Evolutionary conservation across 257 asterid species (phyloP).

Genomic region (Scutellaria galericulata): DNA sequence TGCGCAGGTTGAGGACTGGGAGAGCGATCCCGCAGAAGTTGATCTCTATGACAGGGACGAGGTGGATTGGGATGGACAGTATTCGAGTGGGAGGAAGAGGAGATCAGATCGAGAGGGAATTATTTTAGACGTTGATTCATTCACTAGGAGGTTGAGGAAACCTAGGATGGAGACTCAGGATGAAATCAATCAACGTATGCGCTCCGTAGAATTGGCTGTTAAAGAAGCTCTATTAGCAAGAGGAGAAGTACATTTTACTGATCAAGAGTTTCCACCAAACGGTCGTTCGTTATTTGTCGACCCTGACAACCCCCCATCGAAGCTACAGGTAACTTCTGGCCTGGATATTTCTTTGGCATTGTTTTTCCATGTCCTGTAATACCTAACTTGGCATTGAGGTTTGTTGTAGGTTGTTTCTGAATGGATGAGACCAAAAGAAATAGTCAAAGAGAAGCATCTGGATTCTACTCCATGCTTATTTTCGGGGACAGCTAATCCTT

Average conservation of each 20-base stretch:
- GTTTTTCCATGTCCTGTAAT: conserved; percentile 8
- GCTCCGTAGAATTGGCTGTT: conserved; percentile 93
- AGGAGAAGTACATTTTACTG: conserved; percentile 91
- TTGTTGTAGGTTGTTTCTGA: conserved; percentile 74
- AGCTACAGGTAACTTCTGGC: conserved; percentile 69
- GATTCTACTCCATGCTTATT: conserved; percentile 82
- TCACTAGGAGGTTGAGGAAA: conserved; percentile 88
- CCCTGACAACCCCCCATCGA: conserved; percentile 84
- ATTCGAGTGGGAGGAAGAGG: conserved; percentile 96
- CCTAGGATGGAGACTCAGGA: conserved; percentile 89
- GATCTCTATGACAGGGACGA: conserved; percentile 98
- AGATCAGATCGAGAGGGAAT: conserved; percentile 87
- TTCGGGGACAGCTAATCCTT: conserved; percentile 86
- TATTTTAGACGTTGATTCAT: conserved; percentile 83
- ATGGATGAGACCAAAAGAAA: conserved; percentile 94
- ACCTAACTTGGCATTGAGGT: conserved; percentile 32
- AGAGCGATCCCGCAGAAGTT: conserved; percentile 98
- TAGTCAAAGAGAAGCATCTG: conserved; percentile 75
- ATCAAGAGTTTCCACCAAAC: conserved; percentile 96
- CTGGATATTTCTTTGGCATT: conserved; percentile 21
- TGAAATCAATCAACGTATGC: conserved; percentile 95
- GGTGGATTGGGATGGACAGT: conserved; percentile 99
- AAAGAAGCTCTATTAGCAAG: conserved; percentile 95
- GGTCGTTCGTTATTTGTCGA: conserved; percentile 92
- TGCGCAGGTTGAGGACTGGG: conserved; percentile 96